phyloP scores from a whole-genome alignment of 768 basidiomycete species.

The Candolleomyces efflorescens region DNA sequence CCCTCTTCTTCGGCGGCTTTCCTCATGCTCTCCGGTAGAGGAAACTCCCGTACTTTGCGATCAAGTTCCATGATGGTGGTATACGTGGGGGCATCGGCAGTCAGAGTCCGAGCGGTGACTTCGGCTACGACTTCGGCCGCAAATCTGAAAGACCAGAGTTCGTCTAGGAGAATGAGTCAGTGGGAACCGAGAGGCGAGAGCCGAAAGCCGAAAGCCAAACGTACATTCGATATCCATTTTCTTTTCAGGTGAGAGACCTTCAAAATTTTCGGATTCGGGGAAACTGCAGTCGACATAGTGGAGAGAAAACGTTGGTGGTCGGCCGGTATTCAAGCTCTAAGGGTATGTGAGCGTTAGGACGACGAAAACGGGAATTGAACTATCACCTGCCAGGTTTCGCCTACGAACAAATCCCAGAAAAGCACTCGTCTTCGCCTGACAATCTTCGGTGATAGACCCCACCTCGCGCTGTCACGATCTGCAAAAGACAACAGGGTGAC shows the following conservation, averaged over 20 bases:
- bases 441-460: slow-evolving; percentile 58
- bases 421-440: slow-evolving; percentile 62
- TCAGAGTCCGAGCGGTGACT: slow-evolving; percentile 56
- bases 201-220: slow-evolving; percentile 9
- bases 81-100: slow-evolving; percentile 61
- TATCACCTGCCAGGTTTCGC: slow-evolving; percentile 65
- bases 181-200: background rate
- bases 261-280: slow-evolving; percentile 36
- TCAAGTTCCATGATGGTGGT: slow-evolving; percentile 65
- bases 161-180: slow-evolving; percentile 33
- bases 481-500: background rate
- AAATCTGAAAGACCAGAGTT: slow-evolving; percentile 61
- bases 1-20: slow-evolving; percentile 21
- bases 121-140: slow-evolving; percentile 63
- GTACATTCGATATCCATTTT: slow-evolving; percentile 31
- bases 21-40: slow-evolving; percentile 42
- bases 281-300: slow-evolving; percentile 65
- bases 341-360: background rate
- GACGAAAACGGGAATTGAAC: background rate
- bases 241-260: slow-evolving; percentile 13
- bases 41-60: slow-evolving; percentile 63
- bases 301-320: slow-evolving; percentile 64
- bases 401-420: slow-evolving; percentile 77
- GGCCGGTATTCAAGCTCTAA: slow-evolving; percentile 65
- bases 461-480: slow-evolving; percentile 66